These are phyloP conservation scores for Achlya hypogyna DNA, from an alignment of 352 stramenopile genomes.

Conservation along the genomic window DNA sequence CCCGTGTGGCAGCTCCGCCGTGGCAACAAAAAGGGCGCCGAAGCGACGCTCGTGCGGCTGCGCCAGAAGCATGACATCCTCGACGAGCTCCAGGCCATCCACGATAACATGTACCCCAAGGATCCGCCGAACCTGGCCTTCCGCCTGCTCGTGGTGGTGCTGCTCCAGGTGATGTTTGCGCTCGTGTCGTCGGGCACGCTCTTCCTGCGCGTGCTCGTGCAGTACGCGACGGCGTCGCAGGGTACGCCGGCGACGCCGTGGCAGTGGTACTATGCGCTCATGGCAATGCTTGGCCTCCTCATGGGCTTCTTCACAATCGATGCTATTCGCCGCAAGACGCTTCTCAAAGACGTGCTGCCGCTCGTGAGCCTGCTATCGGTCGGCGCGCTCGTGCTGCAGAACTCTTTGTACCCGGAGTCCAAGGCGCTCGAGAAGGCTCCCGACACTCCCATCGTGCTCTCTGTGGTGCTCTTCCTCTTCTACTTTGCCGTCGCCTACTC, in stretches of 20 bases:
- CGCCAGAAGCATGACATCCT: slow-evolving; percentile 77
- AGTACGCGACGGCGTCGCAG: slow-evolving; percentile 29
- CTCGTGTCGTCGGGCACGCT: slow-evolving; percentile 62
- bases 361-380: slow-evolving; percentile 49
- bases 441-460: slow-evolving; percentile 24
- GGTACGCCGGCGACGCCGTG: slow-evolving; percentile 63
- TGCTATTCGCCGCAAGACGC: slow-evolving; percentile 79
- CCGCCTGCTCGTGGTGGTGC: slow-evolving; percentile 48
- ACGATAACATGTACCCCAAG: slow-evolving; percentile 58
- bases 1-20: slow-evolving; percentile 70
- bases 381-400: slow-evolving; percentile 46
- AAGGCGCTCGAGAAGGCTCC: background rate
- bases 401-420: slow-evolving; percentile 29
- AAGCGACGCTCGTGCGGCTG: slow-evolving; percentile 50
- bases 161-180: slow-evolving; percentile 55
- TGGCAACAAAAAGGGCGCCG: slow-evolving; percentile 53
- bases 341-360: slow-evolving; percentile 80
- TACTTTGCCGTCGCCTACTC: slow-evolving; percentile 56
- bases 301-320: slow-evolving; percentile 72
- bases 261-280: slow-evolving; percentile 69
- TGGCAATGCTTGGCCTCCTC: slow-evolving; percentile 56
- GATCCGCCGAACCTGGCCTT: slow-evolving; percentile 53
- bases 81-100: slow-evolving; percentile 66
- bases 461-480: slow-evolving; percentile 55
- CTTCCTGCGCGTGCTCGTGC: slow-evolving; percentile 52